Percentiles rank a stretch among this genome's conserved stretches.
phyloP scores from a whole-genome alignment of 768 basidiomycete genomes.

The Lepiota venenata region DNA sequence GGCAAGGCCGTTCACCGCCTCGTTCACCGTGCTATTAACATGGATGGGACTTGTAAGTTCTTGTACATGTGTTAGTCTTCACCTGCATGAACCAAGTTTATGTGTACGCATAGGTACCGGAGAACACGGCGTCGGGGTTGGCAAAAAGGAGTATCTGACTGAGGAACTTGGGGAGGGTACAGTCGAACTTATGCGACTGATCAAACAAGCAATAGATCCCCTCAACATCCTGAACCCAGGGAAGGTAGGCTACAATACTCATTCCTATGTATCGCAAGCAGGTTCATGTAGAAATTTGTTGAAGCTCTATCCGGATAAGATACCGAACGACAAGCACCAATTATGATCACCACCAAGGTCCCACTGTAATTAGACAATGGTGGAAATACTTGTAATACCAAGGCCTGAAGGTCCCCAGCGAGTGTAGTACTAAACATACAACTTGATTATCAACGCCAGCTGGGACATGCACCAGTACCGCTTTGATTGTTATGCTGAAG shows the following conservation, averaged over 20 bases:
- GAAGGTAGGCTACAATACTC: conserved; percentile 39
- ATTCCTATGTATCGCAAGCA: conserved; percentile 10
- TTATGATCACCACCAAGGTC: background rate
- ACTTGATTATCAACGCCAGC: no score
- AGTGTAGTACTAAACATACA: no score
- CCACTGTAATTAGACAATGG: no score
- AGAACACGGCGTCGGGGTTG: conserved; percentile 86
- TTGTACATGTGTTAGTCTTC: background rate
- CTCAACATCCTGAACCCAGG: conserved; percentile 83
- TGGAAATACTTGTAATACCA: no score
- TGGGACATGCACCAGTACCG: no score
- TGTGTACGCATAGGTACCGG: conserved; percentile 54
- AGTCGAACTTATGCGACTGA: conserved; percentile 79
- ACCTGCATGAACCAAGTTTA: background rate
- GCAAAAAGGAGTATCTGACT: conserved; percentile 78
- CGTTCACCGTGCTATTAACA: conserved; percentile 63
- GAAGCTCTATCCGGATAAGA: conserved; percentile 32
- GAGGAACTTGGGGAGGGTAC: conserved; percentile 85
- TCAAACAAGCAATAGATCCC: conserved; percentile 81
- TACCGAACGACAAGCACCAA: conserved; percentile 6
- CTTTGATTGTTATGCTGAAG: background rate
- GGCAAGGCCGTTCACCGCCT: conserved; percentile 66
- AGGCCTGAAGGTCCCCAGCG: no score
- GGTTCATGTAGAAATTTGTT: conserved; percentile 1
- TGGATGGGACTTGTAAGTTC: conserved; percentile 73